Evolutionary conservation across 2,329 filamentous ascomycete genomes (phyloP).

Genomic region (Ceratocystiopsis minuta): DNA sequence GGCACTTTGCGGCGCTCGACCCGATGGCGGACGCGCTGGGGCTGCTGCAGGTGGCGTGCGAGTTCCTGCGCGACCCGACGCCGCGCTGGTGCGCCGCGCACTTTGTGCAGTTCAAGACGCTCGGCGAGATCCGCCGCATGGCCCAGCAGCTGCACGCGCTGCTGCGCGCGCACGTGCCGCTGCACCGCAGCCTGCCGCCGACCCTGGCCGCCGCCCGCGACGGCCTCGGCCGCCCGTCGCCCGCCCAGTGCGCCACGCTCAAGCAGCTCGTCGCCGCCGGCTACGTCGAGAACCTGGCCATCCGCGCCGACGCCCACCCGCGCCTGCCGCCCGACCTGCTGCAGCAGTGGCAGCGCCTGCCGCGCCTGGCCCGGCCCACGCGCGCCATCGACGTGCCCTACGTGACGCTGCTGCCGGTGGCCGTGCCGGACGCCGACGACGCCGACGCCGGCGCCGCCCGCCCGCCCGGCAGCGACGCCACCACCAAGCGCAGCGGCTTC

Average conservation of each 20-base stretch:
- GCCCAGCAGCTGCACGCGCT: conserved; percentile 69
- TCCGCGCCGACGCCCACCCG: conserved; percentile 73
- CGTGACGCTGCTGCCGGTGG: conserved; percentile 53
- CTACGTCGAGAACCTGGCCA: conserved; percentile 86
- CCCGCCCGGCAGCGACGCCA: conserved; percentile 17
- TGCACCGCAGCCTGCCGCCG: conserved; percentile 53
- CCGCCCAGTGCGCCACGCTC: conserved; percentile 57
- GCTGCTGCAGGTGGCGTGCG: conserved; percentile 70
- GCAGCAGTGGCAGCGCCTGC: neutral
- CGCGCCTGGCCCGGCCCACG: conserved; percentile 36
- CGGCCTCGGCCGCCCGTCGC: conserved; percentile 37
- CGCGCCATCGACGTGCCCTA: conserved; percentile 90
- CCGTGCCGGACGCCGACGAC: no score
- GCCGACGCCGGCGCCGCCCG: conserved; percentile 9
- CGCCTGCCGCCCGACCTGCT: conserved; percentile 46
- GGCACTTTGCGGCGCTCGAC: conserved; percentile 64
- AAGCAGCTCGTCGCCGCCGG: conserved; percentile 86
- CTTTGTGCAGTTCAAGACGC: conserved; percentile 74
- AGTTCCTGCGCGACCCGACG: conserved; percentile 58
- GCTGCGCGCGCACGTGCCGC: conserved; percentile 55
- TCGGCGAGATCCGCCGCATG: conserved; percentile 72
- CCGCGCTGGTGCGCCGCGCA: conserved; percentile 64
- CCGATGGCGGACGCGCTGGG: conserved; percentile 78
- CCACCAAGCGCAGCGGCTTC: conserved; percentile 25
- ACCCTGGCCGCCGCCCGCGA: conserved; percentile 44